Percentiles rank a stretch among this genome's conserved stretches.
Evolutionary conservation across 2,329 filamentous ascomycete species (phyloP).

Genomic region (Phyllosticta capitalensis): DNA sequence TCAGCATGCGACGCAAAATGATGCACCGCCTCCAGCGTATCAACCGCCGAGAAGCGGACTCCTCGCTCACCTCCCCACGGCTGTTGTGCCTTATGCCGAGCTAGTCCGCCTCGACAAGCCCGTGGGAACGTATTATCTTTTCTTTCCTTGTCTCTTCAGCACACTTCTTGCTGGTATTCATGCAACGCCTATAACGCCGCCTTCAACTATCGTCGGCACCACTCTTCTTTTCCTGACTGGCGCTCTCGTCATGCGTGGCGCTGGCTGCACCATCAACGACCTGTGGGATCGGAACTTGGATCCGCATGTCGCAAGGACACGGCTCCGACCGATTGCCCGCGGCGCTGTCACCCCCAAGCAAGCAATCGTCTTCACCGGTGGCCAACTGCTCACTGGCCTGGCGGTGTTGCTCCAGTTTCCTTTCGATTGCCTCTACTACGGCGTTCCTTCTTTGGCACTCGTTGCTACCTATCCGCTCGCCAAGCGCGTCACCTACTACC

Average conservation of each 20-base stretch:
- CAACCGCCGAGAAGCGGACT: conserved; percentile 61
- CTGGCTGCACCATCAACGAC: conserved; percentile 83
- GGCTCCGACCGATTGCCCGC: conserved; percentile 70
- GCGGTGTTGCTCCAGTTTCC: conserved; percentile 70
- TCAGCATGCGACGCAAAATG: too few relatives aligned
- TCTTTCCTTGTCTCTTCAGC: conserved; percentile 77
- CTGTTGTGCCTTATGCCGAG: conserved; percentile 73
- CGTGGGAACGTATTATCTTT: conserved; percentile 73
- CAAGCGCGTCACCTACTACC: conserved; percentile 80
- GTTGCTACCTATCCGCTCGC: conserved; percentile 72
- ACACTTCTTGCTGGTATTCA: conserved; percentile 71
- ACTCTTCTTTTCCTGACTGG: conserved; percentile 62
- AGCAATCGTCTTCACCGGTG: conserved; percentile 65
- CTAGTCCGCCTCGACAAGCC: conserved; percentile 75
- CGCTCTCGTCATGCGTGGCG: conserved; percentile 76
- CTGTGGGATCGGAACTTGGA: conserved; percentile 85
- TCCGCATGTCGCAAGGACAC: conserved; percentile 65
- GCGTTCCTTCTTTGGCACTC: conserved; percentile 61
- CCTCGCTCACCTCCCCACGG: conserved; percentile 56
- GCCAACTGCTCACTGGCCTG: conserved; percentile 63
- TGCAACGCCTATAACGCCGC: conserved; percentile 49
- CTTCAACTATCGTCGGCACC: conserved; percentile 54
- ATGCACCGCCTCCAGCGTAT: conserved; percentile 36
- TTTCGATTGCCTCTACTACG: conserved; percentile 63
- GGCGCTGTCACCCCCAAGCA: conserved; percentile 63